phyloP scores from a whole-genome alignment of 2,329 filamentous ascomycete species.

The Pseudogymnoascus sp. region DNA sequence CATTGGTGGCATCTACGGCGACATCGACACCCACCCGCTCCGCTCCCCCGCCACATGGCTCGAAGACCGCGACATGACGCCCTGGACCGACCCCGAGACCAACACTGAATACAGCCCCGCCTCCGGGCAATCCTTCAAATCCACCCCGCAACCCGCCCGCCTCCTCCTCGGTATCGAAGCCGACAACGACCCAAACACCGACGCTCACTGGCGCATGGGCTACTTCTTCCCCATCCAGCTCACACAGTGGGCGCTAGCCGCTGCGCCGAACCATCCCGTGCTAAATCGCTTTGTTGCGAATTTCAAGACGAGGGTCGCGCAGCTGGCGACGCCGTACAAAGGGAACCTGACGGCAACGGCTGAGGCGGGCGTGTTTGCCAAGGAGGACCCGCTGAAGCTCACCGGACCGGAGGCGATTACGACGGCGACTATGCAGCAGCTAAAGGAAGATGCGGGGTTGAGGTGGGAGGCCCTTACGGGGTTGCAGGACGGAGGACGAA shows the following conservation, averaged over 20 bases:
- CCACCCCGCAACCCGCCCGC: constrained; percentile 14
- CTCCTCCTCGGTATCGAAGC: constrained; percentile 30
- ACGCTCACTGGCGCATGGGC: constrained; percentile 30
- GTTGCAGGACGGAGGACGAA: constrained; percentile 24
- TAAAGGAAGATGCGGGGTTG: constrained; percentile 21
- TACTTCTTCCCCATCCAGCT: constrained; percentile 29
- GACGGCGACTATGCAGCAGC: constrained; percentile 21
- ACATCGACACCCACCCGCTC: constrained; percentile 29
- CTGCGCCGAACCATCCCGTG: constrained; percentile 24
- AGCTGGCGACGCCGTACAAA: not conserved
- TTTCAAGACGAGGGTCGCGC: constrained; percentile 16
- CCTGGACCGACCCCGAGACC: constrained; percentile 26
- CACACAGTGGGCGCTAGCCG: constrained; percentile 30
- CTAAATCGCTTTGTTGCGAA: constrained; percentile 25
- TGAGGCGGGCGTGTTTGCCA: constrained; percentile 16
- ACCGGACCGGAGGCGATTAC: constrained; percentile 30
- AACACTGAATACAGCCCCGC: constrained; percentile 19
- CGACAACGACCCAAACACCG: constrained; percentile 23
- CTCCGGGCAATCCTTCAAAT: not conserved
- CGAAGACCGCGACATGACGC: constrained; percentile 19
- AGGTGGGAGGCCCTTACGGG: constrained; percentile 30
- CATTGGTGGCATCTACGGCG: constrained; percentile 24
- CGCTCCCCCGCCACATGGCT: constrained; percentile 26
- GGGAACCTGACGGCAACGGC: not conserved
- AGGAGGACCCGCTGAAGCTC: constrained; percentile 25